phyloP scores from a whole-genome alignment of 2,329 filamentous ascomycete species.

The Daldinia sp. region DNA sequence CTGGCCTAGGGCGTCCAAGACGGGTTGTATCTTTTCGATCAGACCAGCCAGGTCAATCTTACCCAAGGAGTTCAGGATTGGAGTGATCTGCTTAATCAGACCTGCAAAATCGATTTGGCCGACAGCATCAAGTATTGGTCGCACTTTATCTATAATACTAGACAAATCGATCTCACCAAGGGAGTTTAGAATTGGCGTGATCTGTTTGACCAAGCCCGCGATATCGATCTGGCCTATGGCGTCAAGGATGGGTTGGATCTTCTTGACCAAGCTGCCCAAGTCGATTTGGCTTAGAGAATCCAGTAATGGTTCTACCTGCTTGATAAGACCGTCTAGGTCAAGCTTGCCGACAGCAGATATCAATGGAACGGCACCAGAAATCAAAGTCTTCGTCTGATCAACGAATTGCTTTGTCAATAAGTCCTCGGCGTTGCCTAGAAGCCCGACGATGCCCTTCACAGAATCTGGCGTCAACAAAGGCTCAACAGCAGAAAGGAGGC shows the following conservation, averaged over 20 bases:
- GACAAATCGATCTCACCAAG: conserved; percentile 47
- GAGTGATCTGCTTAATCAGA: conserved; percentile 28
- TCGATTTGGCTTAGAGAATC: conserved; percentile 50
- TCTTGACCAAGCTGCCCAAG: conserved; percentile 48
- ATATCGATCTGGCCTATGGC: conserved; percentile 35
- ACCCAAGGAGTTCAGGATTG: conserved; percentile 41
- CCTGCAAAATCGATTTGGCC: conserved; percentile 32
- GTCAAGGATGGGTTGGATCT: conserved; percentile 48
- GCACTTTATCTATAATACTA: conserved; percentile 48
- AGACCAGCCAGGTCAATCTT: conserved; percentile 48
- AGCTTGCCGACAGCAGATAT: conserved; percentile 43
- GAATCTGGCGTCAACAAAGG: conserved; percentile 49
- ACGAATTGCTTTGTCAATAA: conserved; percentile 42
- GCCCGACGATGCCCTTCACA: conserved; percentile 43
- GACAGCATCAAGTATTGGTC: conserved; percentile 47
- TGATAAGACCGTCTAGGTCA: conserved; percentile 44
- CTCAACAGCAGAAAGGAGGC: conserved; percentile 46
- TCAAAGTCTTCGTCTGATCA: conserved; percentile 39
- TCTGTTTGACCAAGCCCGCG: conserved; percentile 25
- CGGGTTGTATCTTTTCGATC: conserved; percentile 48
- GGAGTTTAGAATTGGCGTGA: conserved; percentile 36
- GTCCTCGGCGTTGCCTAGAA: conserved; percentile 44
- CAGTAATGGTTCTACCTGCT: conserved; percentile 48
- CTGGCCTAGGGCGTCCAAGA: conserved; percentile 46
- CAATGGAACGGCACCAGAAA: conserved; percentile 41